These are phyloP conservation scores for Amanita phalloides DNA, from an alignment of 768 basidiomycete species.

Conservation along the genomic window DNA sequence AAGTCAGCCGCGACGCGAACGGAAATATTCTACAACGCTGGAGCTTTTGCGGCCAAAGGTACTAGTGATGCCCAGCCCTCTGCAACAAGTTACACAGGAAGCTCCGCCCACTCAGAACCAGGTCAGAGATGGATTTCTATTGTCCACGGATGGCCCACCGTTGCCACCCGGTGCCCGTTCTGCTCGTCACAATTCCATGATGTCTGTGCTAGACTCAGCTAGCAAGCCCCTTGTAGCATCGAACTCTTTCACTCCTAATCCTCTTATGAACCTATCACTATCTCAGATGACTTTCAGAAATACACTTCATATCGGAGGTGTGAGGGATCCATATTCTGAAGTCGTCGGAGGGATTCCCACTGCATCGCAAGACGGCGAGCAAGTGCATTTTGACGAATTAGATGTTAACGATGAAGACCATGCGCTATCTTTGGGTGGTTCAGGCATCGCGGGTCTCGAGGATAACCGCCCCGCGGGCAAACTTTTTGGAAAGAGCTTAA, in stretches of 20 bases:
- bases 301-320: conserved; percentile 60
- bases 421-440: background rate
- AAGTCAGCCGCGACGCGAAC: conserved; percentile 29
- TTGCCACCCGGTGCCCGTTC: conserved; percentile 67
- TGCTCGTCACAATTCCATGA: conserved; percentile 32
- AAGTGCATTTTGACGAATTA: conserved; percentile 39
- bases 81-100: conserved; percentile 39
- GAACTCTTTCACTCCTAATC: conserved; percentile 70
- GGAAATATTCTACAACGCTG: conserved; percentile 60
- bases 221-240: conserved; percentile 33
- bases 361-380: conserved; percentile 72
- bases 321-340: conserved; percentile 53
- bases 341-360: conserved; percentile 53
- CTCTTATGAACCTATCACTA: conserved; percentile 57
- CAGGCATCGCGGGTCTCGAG: conserved; percentile 19
- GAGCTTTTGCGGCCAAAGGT: conserved; percentile 83
- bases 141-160: conserved; percentile 63
- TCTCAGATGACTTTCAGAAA: conserved; percentile 85
- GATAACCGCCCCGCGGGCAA: conserved; percentile 60
- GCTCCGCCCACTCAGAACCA: conserved; percentile 23
- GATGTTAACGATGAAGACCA: conserved; percentile 25
- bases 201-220: conserved; percentile 22
- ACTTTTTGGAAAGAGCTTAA: conserved; percentile 79
- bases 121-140: conserved; percentile 48
- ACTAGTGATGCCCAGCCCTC: conserved; percentile 89